Base-by-base conservation (phyloP, 805 yeast genomes). In the Kuraishia piskuri region DNA sequence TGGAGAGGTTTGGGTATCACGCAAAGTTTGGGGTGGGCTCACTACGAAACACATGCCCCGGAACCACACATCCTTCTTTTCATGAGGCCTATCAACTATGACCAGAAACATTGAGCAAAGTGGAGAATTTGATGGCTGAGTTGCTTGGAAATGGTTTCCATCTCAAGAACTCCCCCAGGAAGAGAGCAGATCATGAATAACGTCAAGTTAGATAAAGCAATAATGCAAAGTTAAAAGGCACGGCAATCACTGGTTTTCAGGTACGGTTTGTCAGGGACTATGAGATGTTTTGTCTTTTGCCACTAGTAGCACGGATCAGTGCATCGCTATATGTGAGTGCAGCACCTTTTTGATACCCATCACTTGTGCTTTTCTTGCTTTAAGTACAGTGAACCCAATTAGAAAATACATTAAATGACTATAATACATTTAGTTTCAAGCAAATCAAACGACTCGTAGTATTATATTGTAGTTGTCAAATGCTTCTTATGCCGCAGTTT, bases 1-100 rank as follows among this genome's bases (percentile, higher is more conserved):
- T 94, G 99, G 99, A 79, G 99, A 68, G 98, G 97, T 1, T 73
- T 94, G 50, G 99, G 99, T 2, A 90, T 94, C 63, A 94, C 98
- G 6, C 99, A 94, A 69, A 88, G 96, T 40, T 74, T 94, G 56
- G 99, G 99, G 1, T 94, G 99, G 99, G 94, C 79, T 53, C 99
- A 94, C 69, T 94, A 92, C 65, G 99, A 94, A 64, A 91, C 96
- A 46, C 99, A 94, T 68, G 88, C 98, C 1, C 99, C 99, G 48
- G 99, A 94, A 69, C 99, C 99, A 23, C 99, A 94, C 66, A 94
- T 94, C 56, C 73, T 94, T 57, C 75, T 94, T 56, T 94, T 94
- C 72, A 86, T 87, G 70, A 78, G 91, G 63, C 80, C 88, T 20
- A 73, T 80, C 47, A 78, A 79, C 61, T 80, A 74, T 58, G 85